Conservation (phyloP, 2,329 filamentous ascomycete genomes). For the Diplocarpon mali region DNA sequence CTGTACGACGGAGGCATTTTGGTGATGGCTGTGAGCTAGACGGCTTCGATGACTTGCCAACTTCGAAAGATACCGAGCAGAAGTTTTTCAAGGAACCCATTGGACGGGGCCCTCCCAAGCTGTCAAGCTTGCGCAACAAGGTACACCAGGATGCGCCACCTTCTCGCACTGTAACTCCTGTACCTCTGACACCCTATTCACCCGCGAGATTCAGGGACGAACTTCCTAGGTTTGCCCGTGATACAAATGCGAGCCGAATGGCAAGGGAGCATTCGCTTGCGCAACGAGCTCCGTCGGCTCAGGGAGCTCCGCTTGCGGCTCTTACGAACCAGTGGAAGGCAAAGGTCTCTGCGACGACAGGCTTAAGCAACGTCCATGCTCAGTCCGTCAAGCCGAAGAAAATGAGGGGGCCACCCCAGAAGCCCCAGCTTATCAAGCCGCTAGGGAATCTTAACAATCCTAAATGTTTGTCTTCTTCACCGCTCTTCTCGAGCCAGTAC, state of each 20-base stretch:
- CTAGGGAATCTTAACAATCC: conserved; percentile 64
- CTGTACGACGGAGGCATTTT: conserved; percentile 60
- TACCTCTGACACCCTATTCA: conserved; percentile 46
- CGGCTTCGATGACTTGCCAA: conserved; percentile 87
- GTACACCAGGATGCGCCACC: conserved; percentile 43
- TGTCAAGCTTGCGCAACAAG: conserved; percentile 42
- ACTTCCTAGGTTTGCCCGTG: conserved; percentile 51
- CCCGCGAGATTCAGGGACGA: conserved; percentile 32
- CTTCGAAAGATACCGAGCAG: conserved; percentile 70
- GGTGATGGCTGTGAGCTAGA: conserved; percentile 90
- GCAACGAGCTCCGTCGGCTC: conserved; percentile 42
- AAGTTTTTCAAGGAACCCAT: conserved; percentile 73
- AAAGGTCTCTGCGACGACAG: conserved; percentile 26
- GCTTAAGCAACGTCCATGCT: conserved; percentile 37
- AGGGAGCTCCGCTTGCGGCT: conserved; percentile 39
- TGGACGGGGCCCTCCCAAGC: conserved; percentile 55
- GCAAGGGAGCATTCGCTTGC: conserved; percentile 51
- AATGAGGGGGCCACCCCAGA: conserved; percentile 45
- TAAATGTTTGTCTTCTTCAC: conserved; percentile 53
- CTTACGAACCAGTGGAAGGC: conserved; percentile 30
- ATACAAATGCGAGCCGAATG: conserved; percentile 54
- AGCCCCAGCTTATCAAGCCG: conserved; percentile 83
- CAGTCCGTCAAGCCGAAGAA: conserved; percentile 44
- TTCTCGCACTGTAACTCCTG: conserved; percentile 41
- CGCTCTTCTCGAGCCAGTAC: conserved; percentile 3